Evolutionary conservation across 1,284 basidiomycete genomes (phyloP).

Genomic region (Afroboletus lepidellus): DNA sequence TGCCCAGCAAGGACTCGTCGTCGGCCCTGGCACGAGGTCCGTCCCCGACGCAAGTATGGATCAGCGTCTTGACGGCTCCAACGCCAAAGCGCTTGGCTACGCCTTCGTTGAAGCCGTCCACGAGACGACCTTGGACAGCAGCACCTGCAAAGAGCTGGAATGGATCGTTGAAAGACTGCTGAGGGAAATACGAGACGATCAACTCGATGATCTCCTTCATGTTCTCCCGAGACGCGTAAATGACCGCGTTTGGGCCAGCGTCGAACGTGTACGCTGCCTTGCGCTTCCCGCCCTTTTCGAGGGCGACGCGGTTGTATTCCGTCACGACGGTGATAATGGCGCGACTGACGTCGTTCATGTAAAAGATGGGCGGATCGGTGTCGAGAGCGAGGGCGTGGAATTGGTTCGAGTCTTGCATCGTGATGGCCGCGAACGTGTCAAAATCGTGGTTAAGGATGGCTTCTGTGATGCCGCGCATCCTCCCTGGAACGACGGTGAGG

Average conservation of each 20-base stretch:
- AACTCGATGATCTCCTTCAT: conserved; percentile 76
- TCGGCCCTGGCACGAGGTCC: conserved; percentile 70
- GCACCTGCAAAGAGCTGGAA: conserved; percentile 57
- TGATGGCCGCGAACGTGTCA: conserved; percentile 84
- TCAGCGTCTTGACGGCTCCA: conserved; percentile 83
- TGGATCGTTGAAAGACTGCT: conserved; percentile 73
- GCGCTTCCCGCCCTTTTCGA: conserved; percentile 59
- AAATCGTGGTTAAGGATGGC: conserved; percentile 88
- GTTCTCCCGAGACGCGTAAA: conserved; percentile 84
- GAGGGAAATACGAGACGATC: conserved; percentile 83
- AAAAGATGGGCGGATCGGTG: conserved; percentile 97
- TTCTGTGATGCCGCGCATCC: conserved; percentile 80
- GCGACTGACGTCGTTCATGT: conserved; percentile 96
- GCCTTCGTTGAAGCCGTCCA: conserved; percentile 73
- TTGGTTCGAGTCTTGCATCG: conserved; percentile 97
- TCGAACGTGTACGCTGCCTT: conserved; percentile 98
- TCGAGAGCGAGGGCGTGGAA: conserved; percentile 99
- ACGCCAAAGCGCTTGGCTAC: conserved; percentile 73
- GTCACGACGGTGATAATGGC: conserved; percentile 85
- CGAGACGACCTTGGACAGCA: conserved; percentile 46
- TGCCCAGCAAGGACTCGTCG: conserved; percentile 56
- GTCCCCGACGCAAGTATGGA: conserved; percentile 90
- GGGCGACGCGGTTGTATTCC: conserved; percentile 88
- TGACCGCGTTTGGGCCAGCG: conserved; percentile 97
- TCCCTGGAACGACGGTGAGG: conserved; percentile 86